These are phyloP conservation scores for Penicillium waksmanii DNA, from an alignment of 495 filamentous ascomycete species.

Conservation along the genomic window DNA sequence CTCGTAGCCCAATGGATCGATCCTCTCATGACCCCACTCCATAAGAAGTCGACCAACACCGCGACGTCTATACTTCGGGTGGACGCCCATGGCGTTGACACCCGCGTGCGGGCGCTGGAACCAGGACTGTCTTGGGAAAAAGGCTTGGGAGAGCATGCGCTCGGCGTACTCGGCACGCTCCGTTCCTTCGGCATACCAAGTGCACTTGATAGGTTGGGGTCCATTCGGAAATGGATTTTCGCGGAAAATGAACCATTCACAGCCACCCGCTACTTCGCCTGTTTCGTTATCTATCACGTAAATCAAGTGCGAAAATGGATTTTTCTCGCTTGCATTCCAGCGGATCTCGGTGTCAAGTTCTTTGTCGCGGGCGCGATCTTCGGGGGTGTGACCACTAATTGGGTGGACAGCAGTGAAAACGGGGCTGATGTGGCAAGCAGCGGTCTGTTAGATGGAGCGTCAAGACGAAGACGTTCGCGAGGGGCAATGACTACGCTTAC, in stretches of 20 bases:
- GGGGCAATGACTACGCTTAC: background rate
- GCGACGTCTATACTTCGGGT: slow-evolving; percentile 37
- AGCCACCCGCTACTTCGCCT: slow-evolving; percentile 36
- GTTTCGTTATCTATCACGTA: slow-evolving; percentile 19
- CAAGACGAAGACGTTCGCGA: background rate
- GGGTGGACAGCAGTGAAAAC: slow-evolving; percentile 19
- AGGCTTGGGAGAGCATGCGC: slow-evolving; percentile 10
- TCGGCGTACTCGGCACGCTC: slow-evolving; percentile 17
- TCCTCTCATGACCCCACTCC: slow-evolving; percentile 38
- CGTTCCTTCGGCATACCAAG: slow-evolving; percentile 20
- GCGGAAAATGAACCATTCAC: slow-evolving; percentile 37
- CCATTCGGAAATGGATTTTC: slow-evolving; percentile 22
- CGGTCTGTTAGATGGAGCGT: background rate
- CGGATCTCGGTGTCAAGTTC: slow-evolving; percentile 17
- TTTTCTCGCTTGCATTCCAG: slow-evolving; percentile 15
- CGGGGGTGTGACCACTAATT: slow-evolving; percentile 13
- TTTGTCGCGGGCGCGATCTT: slow-evolving; percentile 13
- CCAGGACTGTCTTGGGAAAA: slow-evolving; percentile 20
- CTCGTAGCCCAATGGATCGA: slow-evolving; percentile 38
- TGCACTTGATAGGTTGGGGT: slow-evolving; percentile 16
- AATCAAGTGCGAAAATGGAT: slow-evolving; percentile 19
- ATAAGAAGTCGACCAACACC: slow-evolving; percentile 40
- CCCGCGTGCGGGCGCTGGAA: slow-evolving; percentile 28
- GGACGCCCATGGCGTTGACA: slow-evolving; percentile 36
- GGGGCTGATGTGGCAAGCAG: slow-evolving; percentile 5